A percentile compares a stretch with the other conserved stretches of the same genome.
These are phyloP conservation scores for Verticillium klebahnii DNA, from an alignment of 2,329 filamentous ascomycete genomes.

Conservation along the genomic window DNA sequence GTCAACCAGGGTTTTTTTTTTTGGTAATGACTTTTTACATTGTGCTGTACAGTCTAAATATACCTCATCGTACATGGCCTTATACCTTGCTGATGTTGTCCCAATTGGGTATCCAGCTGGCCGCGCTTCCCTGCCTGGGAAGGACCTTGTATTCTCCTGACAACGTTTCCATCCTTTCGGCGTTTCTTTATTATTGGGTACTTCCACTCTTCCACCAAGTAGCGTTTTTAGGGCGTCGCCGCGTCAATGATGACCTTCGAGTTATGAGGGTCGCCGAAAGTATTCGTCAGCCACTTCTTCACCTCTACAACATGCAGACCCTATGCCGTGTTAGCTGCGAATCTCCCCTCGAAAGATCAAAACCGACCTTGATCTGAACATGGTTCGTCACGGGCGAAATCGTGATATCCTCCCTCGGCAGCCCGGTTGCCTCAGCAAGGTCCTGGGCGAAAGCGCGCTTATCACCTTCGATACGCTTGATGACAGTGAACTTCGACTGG, in stretches of 20 bases:
- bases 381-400: conserved; percentile 63
- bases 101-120: too few relatives aligned
- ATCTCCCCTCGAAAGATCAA: neutral
- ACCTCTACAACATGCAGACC: conserved; percentile 7
- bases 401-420: conserved; percentile 50
- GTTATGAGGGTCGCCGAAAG: conserved; percentile 1
- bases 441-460: conserved; percentile 57
- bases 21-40: neutral
- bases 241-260: neutral
- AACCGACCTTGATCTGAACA: conserved; percentile 65
- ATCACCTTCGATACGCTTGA: conserved; percentile 80
- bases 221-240: neutral
- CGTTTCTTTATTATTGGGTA: too few relatives aligned
- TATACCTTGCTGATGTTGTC: too few relatives aligned
- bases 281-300: conserved; percentile 3
- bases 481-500: conserved; percentile 65
- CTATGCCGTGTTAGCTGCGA: neutral
- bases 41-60: neutral
- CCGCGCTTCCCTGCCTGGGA: too few relatives aligned
- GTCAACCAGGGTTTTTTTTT: too few relatives aligned
- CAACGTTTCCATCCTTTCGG: too few relatives aligned
- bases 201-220: too few relatives aligned
- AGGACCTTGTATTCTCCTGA: too few relatives aligned
- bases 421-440: conserved; percentile 51
- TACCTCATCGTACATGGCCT: neutral